phyloP scores from a whole-genome alignment of 495 filamentous ascomycete genomes.

The Sabuloglossum arenarium region DNA sequence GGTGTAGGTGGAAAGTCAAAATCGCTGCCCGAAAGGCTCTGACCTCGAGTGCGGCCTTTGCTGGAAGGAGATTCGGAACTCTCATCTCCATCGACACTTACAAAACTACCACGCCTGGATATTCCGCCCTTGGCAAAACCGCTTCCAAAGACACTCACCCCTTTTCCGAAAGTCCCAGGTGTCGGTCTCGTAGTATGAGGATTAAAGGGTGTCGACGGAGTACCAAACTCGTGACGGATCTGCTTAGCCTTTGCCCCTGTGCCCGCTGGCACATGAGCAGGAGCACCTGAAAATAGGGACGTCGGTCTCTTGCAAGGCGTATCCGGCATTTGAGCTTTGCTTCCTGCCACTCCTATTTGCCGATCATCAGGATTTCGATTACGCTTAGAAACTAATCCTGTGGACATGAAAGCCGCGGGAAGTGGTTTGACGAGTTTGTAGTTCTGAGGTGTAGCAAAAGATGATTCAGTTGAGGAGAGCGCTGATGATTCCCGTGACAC shows the following conservation, averaged over 20 bases:
- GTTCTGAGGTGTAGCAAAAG: conserved; percentile 62
- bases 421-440: conserved; percentile 69
- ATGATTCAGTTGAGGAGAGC: conserved; percentile 27
- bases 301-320: conserved; percentile 80
- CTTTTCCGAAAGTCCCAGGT: conserved; percentile 39
- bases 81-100: conserved; percentile 61
- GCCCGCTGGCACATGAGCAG: conserved; percentile 20
- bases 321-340: conserved; percentile 51
- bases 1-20: conserved; percentile 75
- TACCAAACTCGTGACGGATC: conserved; percentile 41
- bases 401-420: conserved; percentile 79
- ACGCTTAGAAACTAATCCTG: conserved; percentile 79
- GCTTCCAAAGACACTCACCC: conserved; percentile 47
- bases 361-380: conserved; percentile 35
- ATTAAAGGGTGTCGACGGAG: conserved; percentile 41
- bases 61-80: conserved; percentile 30
- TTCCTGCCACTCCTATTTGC: conserved; percentile 20
- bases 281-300: conserved; percentile 38
- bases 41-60: conserved; percentile 19
- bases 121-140: conserved; percentile 25
- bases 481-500: conserved; percentile 18
- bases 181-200: conserved; percentile 22
- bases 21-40: conserved; percentile 42
- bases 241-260: conserved; percentile 30
- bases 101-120: conserved; percentile 49